phyloP scores from a whole-genome alignment of 2,329 filamentous ascomycete species.

The Verticillium tricorpus region DNA sequence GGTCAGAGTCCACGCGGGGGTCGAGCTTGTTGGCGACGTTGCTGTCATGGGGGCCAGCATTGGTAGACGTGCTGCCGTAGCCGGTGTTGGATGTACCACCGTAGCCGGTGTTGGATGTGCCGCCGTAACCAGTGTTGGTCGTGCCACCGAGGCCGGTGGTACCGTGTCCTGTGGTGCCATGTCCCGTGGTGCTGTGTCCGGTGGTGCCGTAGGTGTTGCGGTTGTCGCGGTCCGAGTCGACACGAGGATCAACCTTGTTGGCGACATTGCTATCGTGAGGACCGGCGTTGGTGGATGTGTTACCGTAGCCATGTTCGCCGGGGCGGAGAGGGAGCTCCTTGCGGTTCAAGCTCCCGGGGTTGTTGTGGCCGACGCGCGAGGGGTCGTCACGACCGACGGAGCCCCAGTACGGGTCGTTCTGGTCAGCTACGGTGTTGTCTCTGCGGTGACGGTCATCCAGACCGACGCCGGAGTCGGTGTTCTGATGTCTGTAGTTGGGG shows the following conservation, averaged over 20 bases:
- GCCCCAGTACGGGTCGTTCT: conserved; percentile 1
- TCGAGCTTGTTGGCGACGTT: conserved; percentile 43
- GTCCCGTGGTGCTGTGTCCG: conserved; percentile 14
- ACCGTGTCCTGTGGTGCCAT: conserved; percentile 10
- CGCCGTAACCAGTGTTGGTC: conserved; percentile 1
- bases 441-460: neutral
- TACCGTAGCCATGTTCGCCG: conserved; percentile 1
- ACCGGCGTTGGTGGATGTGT: conserved; percentile 22
- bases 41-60: conserved; percentile 4
- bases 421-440: neutral
- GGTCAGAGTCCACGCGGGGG: conserved; percentile 49
- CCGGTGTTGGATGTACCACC: conserved; percentile 6
- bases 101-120: conserved; percentile 6
- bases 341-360: neutral
- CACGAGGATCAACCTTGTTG: conserved; percentile 1
- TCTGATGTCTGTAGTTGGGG: conserved; percentile 2
- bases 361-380: neutral
- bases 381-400: conserved; percentile 1
- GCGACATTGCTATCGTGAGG: neutral
- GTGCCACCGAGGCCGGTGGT: conserved; percentile 11
- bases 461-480: conserved; percentile 2
- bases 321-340: neutral
- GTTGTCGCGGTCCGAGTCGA: conserved; percentile 34
- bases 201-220: conserved; percentile 17
- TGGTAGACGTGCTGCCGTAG: conserved; percentile 2